Evolutionary conservation across 805 yeast genomes (phyloP).

Genomic region (Candida nitratophila): DNA sequence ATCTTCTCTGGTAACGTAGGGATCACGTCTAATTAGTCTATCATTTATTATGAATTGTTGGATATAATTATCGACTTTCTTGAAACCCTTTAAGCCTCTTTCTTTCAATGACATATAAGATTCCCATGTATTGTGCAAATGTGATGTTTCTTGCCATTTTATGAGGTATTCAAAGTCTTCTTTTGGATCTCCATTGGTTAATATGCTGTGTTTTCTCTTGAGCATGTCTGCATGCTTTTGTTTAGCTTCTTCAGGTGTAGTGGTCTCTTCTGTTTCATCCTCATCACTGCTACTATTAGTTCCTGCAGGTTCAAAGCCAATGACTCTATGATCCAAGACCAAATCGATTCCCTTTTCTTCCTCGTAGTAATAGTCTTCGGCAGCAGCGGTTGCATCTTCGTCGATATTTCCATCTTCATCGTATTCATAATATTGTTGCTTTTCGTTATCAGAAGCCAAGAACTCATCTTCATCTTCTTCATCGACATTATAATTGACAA

Average conservation of each 20-base stretch:
- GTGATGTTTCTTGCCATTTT: constrained; percentile 86
- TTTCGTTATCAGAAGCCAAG: constrained; percentile 36
- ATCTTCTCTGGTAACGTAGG: constrained; percentile 82
- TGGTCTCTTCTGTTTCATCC: constrained; percentile 16
- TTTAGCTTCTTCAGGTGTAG: constrained; percentile 1
- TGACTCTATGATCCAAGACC: constrained; percentile 49
- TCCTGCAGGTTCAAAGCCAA: constrained; percentile 21
- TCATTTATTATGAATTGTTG: constrained; percentile 69
- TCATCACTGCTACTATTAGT: constrained; percentile 27
- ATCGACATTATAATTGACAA: constrained; percentile 74
- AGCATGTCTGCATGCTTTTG: constrained; percentile 70
- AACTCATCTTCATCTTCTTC: constrained; percentile 50
- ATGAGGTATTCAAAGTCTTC: constrained; percentile 52
- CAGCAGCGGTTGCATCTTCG: constrained; percentile 2
- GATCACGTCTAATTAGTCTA: constrained; percentile 69
- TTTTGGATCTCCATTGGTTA: constrained; percentile 39
- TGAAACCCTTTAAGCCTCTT: constrained; percentile 56
- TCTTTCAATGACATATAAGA: constrained; percentile 44
- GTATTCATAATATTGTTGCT: constrained; percentile 15
- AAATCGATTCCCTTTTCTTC: constrained; percentile 24
- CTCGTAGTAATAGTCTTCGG: constrained; percentile 18
- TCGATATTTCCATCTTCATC: constrained; percentile 6
- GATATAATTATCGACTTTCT: constrained; percentile 85
- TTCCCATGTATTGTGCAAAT: constrained; percentile 95
- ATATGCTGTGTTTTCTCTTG: neutral